Base-by-base conservation (phyloP, 2,329 filamentous ascomycete genomes). In the Colletotrichum liaoningense region DNA sequence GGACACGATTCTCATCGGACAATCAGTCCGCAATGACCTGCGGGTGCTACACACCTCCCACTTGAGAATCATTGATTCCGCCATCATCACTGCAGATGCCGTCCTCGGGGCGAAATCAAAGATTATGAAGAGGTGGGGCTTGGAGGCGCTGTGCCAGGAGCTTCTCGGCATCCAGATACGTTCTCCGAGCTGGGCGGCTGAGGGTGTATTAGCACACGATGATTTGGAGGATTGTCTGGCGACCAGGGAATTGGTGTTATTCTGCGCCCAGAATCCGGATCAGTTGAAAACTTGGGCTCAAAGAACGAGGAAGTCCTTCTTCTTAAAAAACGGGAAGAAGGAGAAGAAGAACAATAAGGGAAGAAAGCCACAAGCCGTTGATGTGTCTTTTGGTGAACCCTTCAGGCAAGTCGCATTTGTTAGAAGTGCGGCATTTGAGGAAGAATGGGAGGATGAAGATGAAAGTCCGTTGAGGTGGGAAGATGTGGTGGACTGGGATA, bases 1-100 rank as follows among this genome's bases (percentile, higher is more conserved):
- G 0, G 67, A 84, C 8, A 89, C 88, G 0, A 80, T 89, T 2
- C 76, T 89, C 8, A 77, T 88, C 9, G 88, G 88, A 1, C 88
- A 89, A 63, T 78, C 83, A 4, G 77, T 88, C 4, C 71, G 84
- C 7, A 77, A 86, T 64, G 87, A 89, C 69, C 77, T 89, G 0
- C 77, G 81, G 7, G 82, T 82, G 1, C 77, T 89, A 14, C 80
- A 83, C 3, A 82, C 88, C 11, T 74, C 81, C 0, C 86, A 88
- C 74, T 57, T 71, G 1, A 79, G 77, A 22, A 78, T 88, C 22
- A 81, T 89, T 6, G 88, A 89, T 67, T 83, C 86, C 1, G 77
- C 77, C 0, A 81, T 87, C 14, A 67, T 88, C 42, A 81, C 83
- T 1, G 79, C 79, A 0, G 57, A 59, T 7, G 80, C 60, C 19